Evolutionary conservation across 805 yeast genomes (phyloP).

Genomic region (Yarrowia hollandica): DNA sequence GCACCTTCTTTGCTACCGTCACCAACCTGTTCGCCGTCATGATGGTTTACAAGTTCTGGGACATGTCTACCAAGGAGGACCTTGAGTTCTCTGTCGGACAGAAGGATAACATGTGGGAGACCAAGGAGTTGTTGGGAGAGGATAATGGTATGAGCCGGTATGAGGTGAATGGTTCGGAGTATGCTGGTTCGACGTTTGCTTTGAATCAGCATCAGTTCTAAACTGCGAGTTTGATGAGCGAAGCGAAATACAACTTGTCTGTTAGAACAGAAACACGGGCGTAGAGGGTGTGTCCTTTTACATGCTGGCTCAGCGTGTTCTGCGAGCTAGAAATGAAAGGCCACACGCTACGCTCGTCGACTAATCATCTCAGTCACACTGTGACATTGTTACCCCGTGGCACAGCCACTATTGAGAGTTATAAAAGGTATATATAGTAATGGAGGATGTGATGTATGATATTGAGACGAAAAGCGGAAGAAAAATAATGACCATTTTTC

Average conservation of each 20-base stretch:
- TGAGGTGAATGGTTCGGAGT: constrained; percentile 38
- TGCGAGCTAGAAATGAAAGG: too few relatives aligned
- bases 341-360: too few relatives aligned
- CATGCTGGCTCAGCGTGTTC: too few relatives aligned
- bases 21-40: constrained; percentile 79
- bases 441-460: constrained; percentile 9
- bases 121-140: constrained; percentile 41
- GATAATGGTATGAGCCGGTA: constrained; percentile 32
- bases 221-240: not conserved
- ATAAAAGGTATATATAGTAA: constrained; percentile 15
- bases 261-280: too few relatives aligned
- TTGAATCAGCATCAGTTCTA: constrained; percentile 34
- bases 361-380: too few relatives aligned
- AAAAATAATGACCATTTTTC: too few relatives aligned
- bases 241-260: too few relatives aligned
- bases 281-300: too few relatives aligned
- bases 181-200: constrained; percentile 42
- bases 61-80: constrained; percentile 91
- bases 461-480: too few relatives aligned
- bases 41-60: constrained; percentile 98
- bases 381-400: constrained; percentile 1
- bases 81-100: constrained; percentile 81
- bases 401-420: too few relatives aligned
- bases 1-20: constrained; percentile 78
- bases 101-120: constrained; percentile 47